Evolutionary conservation across 305 asterid genomes (phyloP).

Genomic region (Solanum hybrid): DNA sequence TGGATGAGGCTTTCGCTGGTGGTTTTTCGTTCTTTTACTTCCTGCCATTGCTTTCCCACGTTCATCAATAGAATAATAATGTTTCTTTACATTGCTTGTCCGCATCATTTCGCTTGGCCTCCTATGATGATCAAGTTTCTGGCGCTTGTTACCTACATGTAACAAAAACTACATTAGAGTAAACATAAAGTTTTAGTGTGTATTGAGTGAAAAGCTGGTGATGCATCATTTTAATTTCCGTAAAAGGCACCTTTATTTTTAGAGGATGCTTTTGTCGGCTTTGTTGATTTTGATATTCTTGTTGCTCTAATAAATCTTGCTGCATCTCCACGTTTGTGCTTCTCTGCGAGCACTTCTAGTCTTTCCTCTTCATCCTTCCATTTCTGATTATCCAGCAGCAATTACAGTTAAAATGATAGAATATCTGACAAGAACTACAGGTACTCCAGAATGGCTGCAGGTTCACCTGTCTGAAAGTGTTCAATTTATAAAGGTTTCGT

Average conservation of each 20-base stretch:
- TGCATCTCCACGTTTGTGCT: conserved; percentile 68
- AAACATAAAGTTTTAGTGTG: background rate
- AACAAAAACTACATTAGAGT: background rate
- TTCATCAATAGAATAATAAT: conserved; percentile 10
- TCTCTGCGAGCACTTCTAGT: conserved; percentile 49
- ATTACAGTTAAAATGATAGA: background rate
- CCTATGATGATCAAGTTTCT: conserved; percentile 21
- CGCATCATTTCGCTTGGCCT: conserved; percentile 20
- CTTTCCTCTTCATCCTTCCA: conserved; percentile 62
- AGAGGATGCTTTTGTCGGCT: conserved; percentile 19
- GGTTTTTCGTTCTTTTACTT: conserved; percentile 15
- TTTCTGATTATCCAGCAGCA: conserved; percentile 24
- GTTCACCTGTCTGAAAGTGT: conserved; percentile 63
- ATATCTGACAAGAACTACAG: background rate
- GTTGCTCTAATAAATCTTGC: conserved; percentile 48
- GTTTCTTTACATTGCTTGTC: conserved; percentile 8
- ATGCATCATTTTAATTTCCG: background rate
- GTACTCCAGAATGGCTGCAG: background rate
- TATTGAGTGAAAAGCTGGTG: background rate
- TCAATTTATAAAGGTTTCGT: conserved; percentile 56
- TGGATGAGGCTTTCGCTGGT: conserved; percentile 5
- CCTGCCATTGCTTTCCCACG: conserved; percentile 15
- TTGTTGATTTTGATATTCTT: conserved; percentile 27
- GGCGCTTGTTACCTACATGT: conserved; percentile 21
- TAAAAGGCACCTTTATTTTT: conserved; percentile 25